Base-by-base conservation (phyloP, 2,329 filamentous ascomycete species). In the Phialemonium atrogriseum region DNA sequence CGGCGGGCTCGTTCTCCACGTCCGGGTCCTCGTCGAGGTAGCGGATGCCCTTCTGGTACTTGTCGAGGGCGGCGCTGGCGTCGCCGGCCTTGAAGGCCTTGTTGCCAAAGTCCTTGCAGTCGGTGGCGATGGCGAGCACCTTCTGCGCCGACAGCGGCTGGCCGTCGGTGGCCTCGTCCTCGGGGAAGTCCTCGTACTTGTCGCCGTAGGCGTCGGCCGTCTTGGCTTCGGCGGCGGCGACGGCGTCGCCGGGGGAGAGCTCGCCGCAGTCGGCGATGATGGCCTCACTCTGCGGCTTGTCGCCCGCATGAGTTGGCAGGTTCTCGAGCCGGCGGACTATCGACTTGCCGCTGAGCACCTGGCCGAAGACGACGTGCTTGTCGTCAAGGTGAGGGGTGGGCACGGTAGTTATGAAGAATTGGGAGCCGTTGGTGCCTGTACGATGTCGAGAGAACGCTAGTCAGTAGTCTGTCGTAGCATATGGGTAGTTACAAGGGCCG, bases 341-440 rank as follows among this genome's bases (percentile, higher is more conserved):
- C 40, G 84, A 88, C 70, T 95, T 96, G 51, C 91, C 91, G 39
- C 80, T 83, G 51, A 95, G 73, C 34, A 96, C 89, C 55, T 95
- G 82, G 41, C 91, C 91, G 48, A 95, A 98, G 15, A 98, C 88
- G 27, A 96, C 91, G 62, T 98, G 89, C 70, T 98, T 98, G 55
- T 77, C 77, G 57, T 98, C 88, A 23, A 96, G 75, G 58, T 96
- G 91, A 28, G 87, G 88, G 10, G 91, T 96, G n/a, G 80, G 71
- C 18, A 94, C 85, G 11, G 91, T 96, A 29, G 91, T 98, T 49
- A 96, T 69, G 73, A 98, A 98, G 74, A 98, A 98, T 54, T 98
- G 91, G 30, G 84, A 93, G 51, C 91, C 91, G 56, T 98, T 98
- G 57, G 91, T 94, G 48, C 81, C 80, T 84, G 44, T 12, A 9